Conservation (phyloP, 169 alveolate species). For the Plasmodium adleri region DNA sequence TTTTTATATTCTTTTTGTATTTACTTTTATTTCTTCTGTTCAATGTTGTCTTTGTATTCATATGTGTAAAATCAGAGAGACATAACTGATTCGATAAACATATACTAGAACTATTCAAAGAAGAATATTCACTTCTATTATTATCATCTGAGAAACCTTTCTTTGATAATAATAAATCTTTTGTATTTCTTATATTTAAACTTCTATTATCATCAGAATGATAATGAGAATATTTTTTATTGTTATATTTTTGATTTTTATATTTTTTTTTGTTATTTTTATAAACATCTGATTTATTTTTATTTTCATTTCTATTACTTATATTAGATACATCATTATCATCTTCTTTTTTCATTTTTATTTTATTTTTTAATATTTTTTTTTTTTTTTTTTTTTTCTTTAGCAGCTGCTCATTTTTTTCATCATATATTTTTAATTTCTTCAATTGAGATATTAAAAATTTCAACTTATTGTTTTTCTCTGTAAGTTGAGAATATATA, state of each 20-base stretch:
- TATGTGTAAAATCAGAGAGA: slow-evolving; percentile 62
- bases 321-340: not conserved
- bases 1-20: not conserved
- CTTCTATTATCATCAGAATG: no score
- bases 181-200: not conserved
- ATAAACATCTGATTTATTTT: not conserved
- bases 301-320: not conserved
- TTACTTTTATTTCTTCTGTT: slow-evolving; percentile 10
- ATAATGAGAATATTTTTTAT: no score
- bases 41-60: slow-evolving; percentile 19
- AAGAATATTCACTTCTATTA: not conserved
- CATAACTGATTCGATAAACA: slow-evolving; percentile 32
- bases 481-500: slow-evolving; percentile 9
- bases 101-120: not conserved
- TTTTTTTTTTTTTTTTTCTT: slow-evolving; percentile 14
- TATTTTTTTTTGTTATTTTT: not conserved
- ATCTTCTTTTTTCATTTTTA: not conserved
- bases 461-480: slow-evolving; percentile 53
- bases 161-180: not conserved
- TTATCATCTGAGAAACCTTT: not conserved
- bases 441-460: slow-evolving; percentile 23
- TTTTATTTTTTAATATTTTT: slow-evolving; percentile 2
- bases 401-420: not conserved
- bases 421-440: no score
- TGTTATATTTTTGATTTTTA: not conserved